Base-by-base conservation (phyloP, 228 moss, liverwort and hornwort species). In the Sphagnum magellanicum region DNA sequence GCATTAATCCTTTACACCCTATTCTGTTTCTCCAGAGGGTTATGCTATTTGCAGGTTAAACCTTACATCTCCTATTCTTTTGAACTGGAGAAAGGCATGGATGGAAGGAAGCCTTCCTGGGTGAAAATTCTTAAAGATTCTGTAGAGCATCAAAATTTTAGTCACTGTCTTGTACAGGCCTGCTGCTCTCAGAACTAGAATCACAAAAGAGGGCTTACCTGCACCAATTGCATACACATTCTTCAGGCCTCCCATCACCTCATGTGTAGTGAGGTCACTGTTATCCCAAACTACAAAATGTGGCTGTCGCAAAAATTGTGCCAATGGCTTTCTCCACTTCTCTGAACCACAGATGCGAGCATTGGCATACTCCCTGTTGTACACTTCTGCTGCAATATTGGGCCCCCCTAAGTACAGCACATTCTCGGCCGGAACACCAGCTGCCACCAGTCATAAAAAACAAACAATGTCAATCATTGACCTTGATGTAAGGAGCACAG, bases 271-370 rank as follows among this genome's bases (percentile, higher is more conserved):
- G 63, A 97, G 83, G 72, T 97, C 97, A 59, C 91, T 90, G 73
- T 97, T 93, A 81, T 93, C 97, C 97, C 97, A 97, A 8, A 97
- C 97, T 49, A 93, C 91, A 71, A 97, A 97, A 81, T 97, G 90
- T 10, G 97, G 93, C 66, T 97, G 97, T 67, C 97, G 91, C 60
- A 97, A 76, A 66, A 97, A 97, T 13, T 84, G 86, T 12, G 93
- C 83, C 70, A 97, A 72, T n/a, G 93, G 87, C 71, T 90, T 88
- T 57, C 93, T 88, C 97, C 93, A 97, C 70, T 85, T 91, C 74
- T 90, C 93, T 8, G 97, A 83, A 59, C 97, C 97, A 69, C 97
- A 97, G 50, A 97, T 97, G 65, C 97, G 88, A 48, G 93, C 97
- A 73, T 97, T 97, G 3, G 97, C 97, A 10, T 97, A 97, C 71